Evolutionary conservation across 106 monocot species (phyloP).

Genomic region (Posidonia australis): DNA sequence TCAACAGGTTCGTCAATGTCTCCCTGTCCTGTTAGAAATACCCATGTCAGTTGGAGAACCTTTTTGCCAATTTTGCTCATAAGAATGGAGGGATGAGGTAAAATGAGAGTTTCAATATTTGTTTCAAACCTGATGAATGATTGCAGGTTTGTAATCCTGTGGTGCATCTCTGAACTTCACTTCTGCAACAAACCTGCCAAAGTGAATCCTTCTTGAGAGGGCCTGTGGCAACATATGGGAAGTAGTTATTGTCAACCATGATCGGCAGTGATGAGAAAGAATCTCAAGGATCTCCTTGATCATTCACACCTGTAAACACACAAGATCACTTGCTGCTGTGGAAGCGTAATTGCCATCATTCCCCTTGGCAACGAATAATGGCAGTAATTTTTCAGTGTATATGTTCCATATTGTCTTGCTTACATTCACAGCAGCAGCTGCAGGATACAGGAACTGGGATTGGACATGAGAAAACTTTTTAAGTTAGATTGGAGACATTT

Average conservation of each 20-base stretch:
- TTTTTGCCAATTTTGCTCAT: not conserved
- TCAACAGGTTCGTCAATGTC: constrained; percentile 63
- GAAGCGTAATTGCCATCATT: constrained; percentile 85
- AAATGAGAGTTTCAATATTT: too few species aligned
- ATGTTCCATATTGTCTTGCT: constrained; percentile 70
- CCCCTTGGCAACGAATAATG: constrained; percentile 50
- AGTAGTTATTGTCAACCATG: not conserved
- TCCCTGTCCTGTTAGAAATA: constrained; percentile 40
- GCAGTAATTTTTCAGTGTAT: constrained; percentile 58
- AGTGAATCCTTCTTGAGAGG: constrained; percentile 85
- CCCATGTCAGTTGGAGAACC: not conserved
- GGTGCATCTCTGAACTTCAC: constrained; percentile 73
- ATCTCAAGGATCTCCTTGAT: not conserved
- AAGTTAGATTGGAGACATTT: not conserved
- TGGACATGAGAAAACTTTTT: not conserved
- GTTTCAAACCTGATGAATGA: constrained; percentile 48
- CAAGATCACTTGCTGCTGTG: constrained; percentile 54
- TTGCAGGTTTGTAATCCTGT: constrained; percentile 55
- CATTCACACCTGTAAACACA: constrained; percentile 60
- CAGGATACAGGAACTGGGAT: constrained; percentile 31
- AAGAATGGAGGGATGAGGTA: not conserved
- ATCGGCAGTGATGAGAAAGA: not conserved
- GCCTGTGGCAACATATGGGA: constrained; percentile 25
- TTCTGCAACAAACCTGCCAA: constrained; percentile 89
- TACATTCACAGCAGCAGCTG: constrained; percentile 52